Conservation (phyloP, 164 flowering plant genomes). For the Berberis vulgaris region DNA sequence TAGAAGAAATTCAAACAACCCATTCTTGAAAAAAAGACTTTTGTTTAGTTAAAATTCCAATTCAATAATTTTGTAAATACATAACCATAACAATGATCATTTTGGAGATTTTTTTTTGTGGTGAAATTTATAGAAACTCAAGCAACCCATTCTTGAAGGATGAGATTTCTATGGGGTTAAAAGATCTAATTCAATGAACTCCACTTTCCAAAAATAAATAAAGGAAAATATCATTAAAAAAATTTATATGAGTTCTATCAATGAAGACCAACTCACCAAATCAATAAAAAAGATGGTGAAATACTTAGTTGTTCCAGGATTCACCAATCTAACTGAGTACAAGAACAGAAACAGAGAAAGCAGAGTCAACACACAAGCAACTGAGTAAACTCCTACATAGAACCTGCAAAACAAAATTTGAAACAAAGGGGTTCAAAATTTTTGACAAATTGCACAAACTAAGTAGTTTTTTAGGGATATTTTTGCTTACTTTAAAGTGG, state of each 20-base stretch:
- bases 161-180: no score
- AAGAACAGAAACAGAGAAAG: constrained; percentile 29
- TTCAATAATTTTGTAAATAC: no score
- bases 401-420: constrained; percentile 27
- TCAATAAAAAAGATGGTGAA: constrained; percentile 45
- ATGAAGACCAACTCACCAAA: constrained; percentile 27
- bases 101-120: no score
- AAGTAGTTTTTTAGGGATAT: neutral
- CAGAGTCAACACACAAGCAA: constrained; percentile 28
- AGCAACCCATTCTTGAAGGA: no score
- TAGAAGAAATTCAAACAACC: no score
- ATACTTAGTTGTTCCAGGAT: constrained; percentile 15
- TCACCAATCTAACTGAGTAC: neutral
- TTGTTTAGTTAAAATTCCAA: no score
- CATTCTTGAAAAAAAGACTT: no score
- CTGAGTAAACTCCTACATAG: constrained; percentile 25
- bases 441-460: neutral
- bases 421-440: neutral
- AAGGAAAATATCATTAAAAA: no score
- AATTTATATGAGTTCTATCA: neutral
- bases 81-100: no score
- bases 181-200: no score
- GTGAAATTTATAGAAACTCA: no score
- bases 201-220: no score
- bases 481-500: constrained; percentile 34